phyloP scores from a whole-genome alignment of 768 basidiomycete species.

The Tylopilus subfusipes region DNA sequence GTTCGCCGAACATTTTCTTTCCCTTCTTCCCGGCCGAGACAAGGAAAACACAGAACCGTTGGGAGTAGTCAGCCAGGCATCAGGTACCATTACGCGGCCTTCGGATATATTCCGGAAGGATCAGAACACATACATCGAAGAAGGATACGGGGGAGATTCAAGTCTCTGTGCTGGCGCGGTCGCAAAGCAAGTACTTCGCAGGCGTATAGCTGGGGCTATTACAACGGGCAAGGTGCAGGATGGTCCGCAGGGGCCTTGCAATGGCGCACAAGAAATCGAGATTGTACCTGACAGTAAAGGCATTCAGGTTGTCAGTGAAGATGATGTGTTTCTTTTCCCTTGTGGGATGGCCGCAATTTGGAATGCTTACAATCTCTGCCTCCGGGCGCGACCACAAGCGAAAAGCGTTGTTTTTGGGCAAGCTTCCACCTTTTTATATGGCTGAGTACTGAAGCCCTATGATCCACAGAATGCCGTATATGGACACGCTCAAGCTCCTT shows the following conservation, averaged over 20 bases:
- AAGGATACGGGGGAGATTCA: conserved; percentile 92
- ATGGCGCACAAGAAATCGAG: conserved; percentile 43
- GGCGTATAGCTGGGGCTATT: conserved; percentile 84
- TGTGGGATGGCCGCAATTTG: conserved; percentile 95
- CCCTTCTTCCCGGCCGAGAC: conserved; percentile 55
- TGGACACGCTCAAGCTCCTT: conserved; percentile 89
- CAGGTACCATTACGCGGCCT: conserved; percentile 2
- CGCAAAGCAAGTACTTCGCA: conserved; percentile 83
- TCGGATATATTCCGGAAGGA: conserved; percentile 57
- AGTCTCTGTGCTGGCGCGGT: conserved; percentile 64
- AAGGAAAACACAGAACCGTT: conserved; percentile 23
- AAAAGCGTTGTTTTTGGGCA: conserved; percentile 96
- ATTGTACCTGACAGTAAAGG: conserved; percentile 66
- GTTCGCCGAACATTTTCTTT: conserved; percentile 79
- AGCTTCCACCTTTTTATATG: conserved; percentile 24
- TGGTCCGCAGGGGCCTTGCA: conserved; percentile 33
- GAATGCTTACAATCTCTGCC: conserved; percentile 75
- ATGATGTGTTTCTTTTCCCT: conserved; percentile 85
- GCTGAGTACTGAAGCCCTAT: neutral
- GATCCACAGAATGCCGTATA: conserved; percentile 81
- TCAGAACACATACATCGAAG: conserved; percentile 77
- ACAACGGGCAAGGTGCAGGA: conserved; percentile 50
- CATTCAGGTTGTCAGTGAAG: conserved; percentile 67
- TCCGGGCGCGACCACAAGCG: conserved; percentile 46
- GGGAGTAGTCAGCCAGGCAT: neutral